These are phyloP conservation scores for Gossypium australe DNA, from an alignment of 345 rosid genomes.

Conservation along the genomic window DNA sequence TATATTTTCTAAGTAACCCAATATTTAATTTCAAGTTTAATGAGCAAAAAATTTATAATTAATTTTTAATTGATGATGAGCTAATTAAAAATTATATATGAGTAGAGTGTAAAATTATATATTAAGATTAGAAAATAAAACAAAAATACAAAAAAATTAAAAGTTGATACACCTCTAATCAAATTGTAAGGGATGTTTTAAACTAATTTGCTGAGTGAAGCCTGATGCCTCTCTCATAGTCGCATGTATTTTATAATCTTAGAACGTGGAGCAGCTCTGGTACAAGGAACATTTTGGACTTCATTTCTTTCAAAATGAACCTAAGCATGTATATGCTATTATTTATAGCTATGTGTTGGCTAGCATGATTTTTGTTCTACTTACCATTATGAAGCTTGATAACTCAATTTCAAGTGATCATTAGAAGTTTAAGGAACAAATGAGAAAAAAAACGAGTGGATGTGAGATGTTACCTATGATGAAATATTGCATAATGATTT, in stretches of 20 bases:
- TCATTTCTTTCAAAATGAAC: not conserved
- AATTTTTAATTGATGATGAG: no score
- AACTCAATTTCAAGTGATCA: conserved; percentile 47
- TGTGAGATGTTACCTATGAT: not conserved
- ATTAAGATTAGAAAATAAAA: no score
- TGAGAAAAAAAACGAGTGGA: not conserved
- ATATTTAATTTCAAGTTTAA: no score
- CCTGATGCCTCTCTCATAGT: conserved; percentile 15
- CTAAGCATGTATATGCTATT: not conserved
- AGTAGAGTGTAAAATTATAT: no score
- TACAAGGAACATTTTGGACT: not conserved
- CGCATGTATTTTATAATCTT: conserved; percentile 34
- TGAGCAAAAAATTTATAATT: no score
- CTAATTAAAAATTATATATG: no score
- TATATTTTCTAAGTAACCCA: no score
- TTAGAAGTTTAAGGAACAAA: not conserved
- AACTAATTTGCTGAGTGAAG: no score
- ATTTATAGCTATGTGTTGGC: not conserved
- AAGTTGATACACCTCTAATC: no score
- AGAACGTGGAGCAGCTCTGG: not conserved
- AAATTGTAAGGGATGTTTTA: no score
- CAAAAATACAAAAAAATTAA: no score
- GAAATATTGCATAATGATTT: not conserved
- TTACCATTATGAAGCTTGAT: conserved; percentile 60
- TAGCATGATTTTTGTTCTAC: not conserved